These are phyloP conservation scores for Mycena polygramma DNA, from an alignment of 768 basidiomycete species.

Conservation along the genomic window DNA sequence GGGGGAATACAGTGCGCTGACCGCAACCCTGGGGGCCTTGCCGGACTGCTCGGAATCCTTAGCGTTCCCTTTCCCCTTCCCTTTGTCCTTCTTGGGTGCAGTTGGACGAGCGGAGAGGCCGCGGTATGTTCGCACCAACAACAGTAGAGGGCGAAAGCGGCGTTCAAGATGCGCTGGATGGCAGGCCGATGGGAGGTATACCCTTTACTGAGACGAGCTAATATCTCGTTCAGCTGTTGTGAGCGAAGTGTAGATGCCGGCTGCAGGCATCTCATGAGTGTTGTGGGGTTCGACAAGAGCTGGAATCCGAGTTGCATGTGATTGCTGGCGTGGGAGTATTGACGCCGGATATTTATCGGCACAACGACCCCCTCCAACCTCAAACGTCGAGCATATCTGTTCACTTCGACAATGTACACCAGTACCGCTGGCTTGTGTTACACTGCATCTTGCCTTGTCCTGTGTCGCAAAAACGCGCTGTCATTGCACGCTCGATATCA, in stretches of 20 bases:
- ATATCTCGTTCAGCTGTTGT: conserved; percentile 49
- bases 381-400: too few species aligned
- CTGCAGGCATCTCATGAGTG: conserved; percentile 21
- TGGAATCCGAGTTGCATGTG: background rate
- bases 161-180: conserved; percentile 79
- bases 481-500: too few species aligned
- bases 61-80: conserved; percentile 52
- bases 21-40: conserved; percentile 75
- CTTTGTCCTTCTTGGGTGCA: conserved; percentile 51
- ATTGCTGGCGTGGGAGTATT: background rate
- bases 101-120: conserved; percentile 63
- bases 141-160: conserved; percentile 80
- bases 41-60: conserved; percentile 42
- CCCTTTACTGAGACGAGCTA: conserved; percentile 59
- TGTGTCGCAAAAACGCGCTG: too few species aligned
- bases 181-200: conserved; percentile 78
- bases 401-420: too few species aligned
- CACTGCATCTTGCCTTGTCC: too few species aligned
- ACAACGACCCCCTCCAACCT: too few species aligned
- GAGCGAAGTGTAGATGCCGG: conserved; percentile 39
- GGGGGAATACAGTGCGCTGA: conserved; percentile 50
- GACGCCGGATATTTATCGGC: too few species aligned
- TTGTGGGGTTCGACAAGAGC: too few species aligned
- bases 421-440: too few species aligned
- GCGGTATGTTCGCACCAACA: conserved; percentile 71